Percentiles rank a stretch among this genome's conserved stretches.
phyloP scores from a whole-genome alignment of 495 filamentous ascomycete species.

The Lophium mytilinum region DNA sequence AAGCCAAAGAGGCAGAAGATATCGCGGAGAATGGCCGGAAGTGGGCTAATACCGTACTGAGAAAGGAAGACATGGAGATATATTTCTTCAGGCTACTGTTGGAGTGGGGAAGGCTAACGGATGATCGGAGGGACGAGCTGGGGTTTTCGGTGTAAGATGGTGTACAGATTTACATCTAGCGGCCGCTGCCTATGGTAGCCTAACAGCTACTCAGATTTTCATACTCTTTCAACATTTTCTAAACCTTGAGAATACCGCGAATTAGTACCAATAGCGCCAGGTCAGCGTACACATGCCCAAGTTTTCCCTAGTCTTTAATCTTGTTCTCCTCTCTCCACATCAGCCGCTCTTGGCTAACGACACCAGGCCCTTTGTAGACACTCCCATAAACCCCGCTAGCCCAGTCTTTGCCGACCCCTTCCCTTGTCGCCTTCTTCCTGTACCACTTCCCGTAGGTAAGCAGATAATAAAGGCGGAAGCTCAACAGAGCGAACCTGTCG shows the following conservation, averaged over 20 bases:
- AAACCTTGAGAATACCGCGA: no score
- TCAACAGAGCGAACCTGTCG: conserved; percentile 34
- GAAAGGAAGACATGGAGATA: conserved; percentile 75
- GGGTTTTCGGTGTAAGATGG: conserved; percentile 3
- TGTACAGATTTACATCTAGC: no score
- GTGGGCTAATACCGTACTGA: conserved; percentile 57
- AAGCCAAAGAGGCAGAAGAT: conserved; percentile 43
- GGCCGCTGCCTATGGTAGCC: no score
- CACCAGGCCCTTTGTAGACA: conserved; percentile 46
- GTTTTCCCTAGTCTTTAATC: no score
- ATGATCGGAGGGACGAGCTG: conserved; percentile 29
- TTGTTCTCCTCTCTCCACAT: conserved; percentile 41
- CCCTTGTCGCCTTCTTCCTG: conserved; percentile 33
- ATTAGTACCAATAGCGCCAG: no score
- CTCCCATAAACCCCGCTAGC: conserved; percentile 46
- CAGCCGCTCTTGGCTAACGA: conserved; percentile 37
- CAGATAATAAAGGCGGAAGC: conserved; percentile 35
- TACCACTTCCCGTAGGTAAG: conserved; percentile 36
- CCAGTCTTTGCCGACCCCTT: conserved; percentile 39
- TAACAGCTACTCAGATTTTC: no score
- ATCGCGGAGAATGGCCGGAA: conserved; percentile 60
- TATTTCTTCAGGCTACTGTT: conserved; percentile 72
- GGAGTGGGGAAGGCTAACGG: conserved; percentile 47
- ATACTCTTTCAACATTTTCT: no score
- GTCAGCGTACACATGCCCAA: no score